Evolutionary conservation across 2,329 filamentous ascomycete species (phyloP).

Genomic region (Cladorrhinum sp.): DNA sequence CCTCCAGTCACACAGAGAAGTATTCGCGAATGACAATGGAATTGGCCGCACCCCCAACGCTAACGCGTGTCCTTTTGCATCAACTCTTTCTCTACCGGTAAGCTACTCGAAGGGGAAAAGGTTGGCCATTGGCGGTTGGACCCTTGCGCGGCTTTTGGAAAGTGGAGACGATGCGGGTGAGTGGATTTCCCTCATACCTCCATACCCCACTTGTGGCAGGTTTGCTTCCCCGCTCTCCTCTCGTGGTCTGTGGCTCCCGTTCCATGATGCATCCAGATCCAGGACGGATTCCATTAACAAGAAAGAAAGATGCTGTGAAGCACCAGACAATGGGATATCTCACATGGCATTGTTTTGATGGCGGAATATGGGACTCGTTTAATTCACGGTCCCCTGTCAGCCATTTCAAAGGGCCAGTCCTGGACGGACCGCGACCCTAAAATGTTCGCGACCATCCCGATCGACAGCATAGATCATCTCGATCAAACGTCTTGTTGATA

Average conservation of each 20-base stretch:
- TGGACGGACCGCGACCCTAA: neutral
- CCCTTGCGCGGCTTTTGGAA: neutral
- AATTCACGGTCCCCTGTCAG: neutral
- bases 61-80: constrained; percentile 2
- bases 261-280: neutral
- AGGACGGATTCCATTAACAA: neutral
- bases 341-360: neutral
- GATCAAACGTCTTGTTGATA: constrained; percentile 3
- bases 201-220: neutral
- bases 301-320: neutral
- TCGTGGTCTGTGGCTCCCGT: neutral
- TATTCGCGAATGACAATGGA: neutral
- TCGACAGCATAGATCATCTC: constrained; percentile 7
- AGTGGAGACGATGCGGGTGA: neutral
- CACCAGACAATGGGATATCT: neutral
- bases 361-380: neutral
- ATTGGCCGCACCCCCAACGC: constrained; percentile 5
- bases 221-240: neutral
- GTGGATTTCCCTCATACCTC: neutral
- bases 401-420: neutral
- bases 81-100: neutral
- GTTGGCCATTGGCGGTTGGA: neutral
- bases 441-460: neutral
- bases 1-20: neutral
- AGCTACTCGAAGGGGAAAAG: neutral